Conservation (phyloP, 371 early-diverging fungal genomes). For the Mucor saturninus region DNA sequence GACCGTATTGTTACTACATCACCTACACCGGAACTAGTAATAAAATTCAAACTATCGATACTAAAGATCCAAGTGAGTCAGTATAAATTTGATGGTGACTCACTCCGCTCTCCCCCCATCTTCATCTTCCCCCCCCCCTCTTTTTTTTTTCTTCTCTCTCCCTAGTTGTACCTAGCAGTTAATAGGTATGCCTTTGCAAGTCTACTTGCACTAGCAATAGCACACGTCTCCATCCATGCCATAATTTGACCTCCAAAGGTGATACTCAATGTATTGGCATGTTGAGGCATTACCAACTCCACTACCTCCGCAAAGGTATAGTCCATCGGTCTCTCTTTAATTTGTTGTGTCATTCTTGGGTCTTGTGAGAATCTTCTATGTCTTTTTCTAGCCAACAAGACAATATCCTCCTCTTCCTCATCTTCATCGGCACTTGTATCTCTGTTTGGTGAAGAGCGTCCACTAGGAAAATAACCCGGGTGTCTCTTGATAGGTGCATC, state of each 20-base stretch:
- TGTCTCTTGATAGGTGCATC: slow-evolving; percentile 44
- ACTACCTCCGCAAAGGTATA: slow-evolving; percentile 69
- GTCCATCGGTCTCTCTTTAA: slow-evolving; percentile 44
- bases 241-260: slow-evolving; percentile 87
- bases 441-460: slow-evolving; percentile 10
- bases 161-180: slow-evolving; percentile 59
- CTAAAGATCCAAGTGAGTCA: slow-evolving; percentile 13
- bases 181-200: slow-evolving; percentile 60
- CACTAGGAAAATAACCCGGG: slow-evolving; percentile 32
- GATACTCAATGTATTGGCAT: slow-evolving; percentile 73
- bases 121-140: neutral
- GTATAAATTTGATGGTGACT: neutral
- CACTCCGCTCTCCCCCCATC: neutral
- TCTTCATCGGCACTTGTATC: slow-evolving; percentile 2
- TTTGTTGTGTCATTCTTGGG: slow-evolving; percentile 39
- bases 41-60: slow-evolving; percentile 60
- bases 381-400: slow-evolving; percentile 12
- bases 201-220: slow-evolving; percentile 68
- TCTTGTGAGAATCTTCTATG: slow-evolving; percentile 46
- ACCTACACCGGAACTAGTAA: slow-evolving; percentile 58
- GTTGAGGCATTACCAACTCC: slow-evolving; percentile 76
- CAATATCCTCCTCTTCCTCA: slow-evolving; percentile 4
- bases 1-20: slow-evolving; percentile 66
- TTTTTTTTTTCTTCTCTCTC: neutral
- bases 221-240: slow-evolving; percentile 77